Base-by-base conservation (phyloP, 2,329 filamentous ascomycete species). In the Fonsecaea pugnacius region DNA sequence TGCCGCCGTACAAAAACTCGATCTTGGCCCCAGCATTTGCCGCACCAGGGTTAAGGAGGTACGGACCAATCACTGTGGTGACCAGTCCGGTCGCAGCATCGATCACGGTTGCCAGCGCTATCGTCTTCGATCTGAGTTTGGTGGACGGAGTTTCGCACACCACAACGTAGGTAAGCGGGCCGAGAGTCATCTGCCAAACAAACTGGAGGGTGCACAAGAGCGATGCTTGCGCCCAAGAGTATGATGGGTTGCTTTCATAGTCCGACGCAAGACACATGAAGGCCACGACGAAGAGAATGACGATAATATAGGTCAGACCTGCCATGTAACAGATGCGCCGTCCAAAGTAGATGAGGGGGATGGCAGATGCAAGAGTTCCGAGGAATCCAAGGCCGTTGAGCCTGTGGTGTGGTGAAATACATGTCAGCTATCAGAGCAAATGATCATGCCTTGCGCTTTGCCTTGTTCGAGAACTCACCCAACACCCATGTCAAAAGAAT, bases 401-500 rank as follows among this genome's bases (percentile, higher is more conserved):
- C 4, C 78, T 78, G 24, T 76, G 70, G 35, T 72, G 35, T 72
- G 63, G 70, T 4, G 67, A 66, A 63, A 79, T 75, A 53, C 18
- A 48, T 24, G 43, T 48, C 5, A 48, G 43, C 14, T 14, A 27
- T 48, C 9, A 12, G 21, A 14, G 7, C 18, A 27, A 24, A 48
- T 3, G 5, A 48, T 24, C 9, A 40, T 7, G 43, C 27, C 10
- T 66, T 74, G 75, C 82, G 83, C 85, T 3, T 82, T 84, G 0
- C 79, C 75, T 1, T 78, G 74, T 0, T 82, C 84, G 2, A 83
- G 83, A 4, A 82, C 73, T 56, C 83, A 79, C 9, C 81, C 82
- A 70, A 90, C 85, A 57, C 80, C 85, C 67, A 88, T 87, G 73
- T 88, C 83, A 61, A 87, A 87, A 2, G 79, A 67, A 1, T 75